Evolutionary conservation across 1,284 basidiomycete species (phyloP).

Genomic region (Pseudozyma tsukubaensis): DNA sequence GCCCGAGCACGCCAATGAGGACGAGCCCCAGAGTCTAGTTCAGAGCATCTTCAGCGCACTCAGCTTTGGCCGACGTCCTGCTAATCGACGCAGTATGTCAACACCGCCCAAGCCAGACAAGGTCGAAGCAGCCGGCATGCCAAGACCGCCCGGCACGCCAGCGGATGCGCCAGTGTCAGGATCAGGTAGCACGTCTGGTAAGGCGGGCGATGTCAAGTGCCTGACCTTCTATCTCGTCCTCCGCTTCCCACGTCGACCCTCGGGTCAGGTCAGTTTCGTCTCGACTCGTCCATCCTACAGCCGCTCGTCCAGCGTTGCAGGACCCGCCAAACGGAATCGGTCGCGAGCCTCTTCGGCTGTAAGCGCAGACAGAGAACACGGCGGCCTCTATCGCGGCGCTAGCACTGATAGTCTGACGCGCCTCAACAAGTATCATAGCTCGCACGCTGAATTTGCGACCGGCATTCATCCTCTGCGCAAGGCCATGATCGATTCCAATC

Average conservation of each 20-base stretch:
- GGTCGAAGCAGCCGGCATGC: conserved; percentile 26
- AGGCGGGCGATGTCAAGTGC: conserved; percentile 51
- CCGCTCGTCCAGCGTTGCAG: conserved; percentile 37
- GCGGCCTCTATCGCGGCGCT: conserved; percentile 24
- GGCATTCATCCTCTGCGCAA: conserved; percentile 46
- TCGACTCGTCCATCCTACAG: conserved; percentile 35
- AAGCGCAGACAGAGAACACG: conserved; percentile 14
- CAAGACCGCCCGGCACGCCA: conserved; percentile 42
- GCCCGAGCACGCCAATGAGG: conserved; percentile 16
- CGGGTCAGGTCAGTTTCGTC: conserved; percentile 35
- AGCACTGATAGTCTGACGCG: conserved; percentile 36
- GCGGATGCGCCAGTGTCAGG: conserved; percentile 46
- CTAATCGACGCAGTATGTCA: conserved; percentile 47
- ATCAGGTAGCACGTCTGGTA: conserved; percentile 40
- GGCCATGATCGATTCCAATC: conserved; percentile 49
- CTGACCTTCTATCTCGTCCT: conserved; percentile 59
- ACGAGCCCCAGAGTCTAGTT: conserved; percentile 48
- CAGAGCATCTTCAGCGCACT: conserved; percentile 63
- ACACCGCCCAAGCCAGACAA: conserved; percentile 48
- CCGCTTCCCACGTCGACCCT: conserved; percentile 48
- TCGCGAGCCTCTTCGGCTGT: conserved; percentile 43
- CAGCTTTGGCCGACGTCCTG: conserved; percentile 52
- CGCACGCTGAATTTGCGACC: conserved; percentile 32
- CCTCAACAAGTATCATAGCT: conserved; percentile 28
- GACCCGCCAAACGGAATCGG: conserved; percentile 23